Conservation (phyloP, 225 moss, liverwort and hornwort species). For the Climacium dendroides region DNA sequence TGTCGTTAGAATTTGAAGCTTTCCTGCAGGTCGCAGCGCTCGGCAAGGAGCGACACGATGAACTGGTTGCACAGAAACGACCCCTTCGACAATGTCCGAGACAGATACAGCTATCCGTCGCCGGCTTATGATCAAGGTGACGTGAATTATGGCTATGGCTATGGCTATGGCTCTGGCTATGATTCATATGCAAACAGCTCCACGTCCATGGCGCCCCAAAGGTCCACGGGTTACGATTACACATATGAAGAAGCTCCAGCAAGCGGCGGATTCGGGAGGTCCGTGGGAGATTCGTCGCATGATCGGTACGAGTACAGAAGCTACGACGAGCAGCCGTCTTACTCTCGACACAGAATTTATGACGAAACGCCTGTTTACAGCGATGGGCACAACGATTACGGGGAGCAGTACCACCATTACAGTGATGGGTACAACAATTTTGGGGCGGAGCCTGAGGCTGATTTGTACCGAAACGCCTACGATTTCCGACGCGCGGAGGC, state of each 20-base stretch:
- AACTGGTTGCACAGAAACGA: conserved; percentile 27
- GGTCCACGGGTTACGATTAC: neutral
- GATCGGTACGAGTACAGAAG: neutral
- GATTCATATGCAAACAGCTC: neutral
- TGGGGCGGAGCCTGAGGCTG: neutral
- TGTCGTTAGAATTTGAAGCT: neutral
- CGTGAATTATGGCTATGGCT: neutral
- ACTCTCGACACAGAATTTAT: neutral
- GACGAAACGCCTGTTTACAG: neutral
- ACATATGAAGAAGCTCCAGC: neutral
- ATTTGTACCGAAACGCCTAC: conserved; percentile 4
- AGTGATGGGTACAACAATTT: neutral
- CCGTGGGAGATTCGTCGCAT: neutral
- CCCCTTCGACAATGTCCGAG: conserved; percentile 11
- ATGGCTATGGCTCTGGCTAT: neutral
- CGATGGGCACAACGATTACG: neutral
- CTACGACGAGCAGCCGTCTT: neutral
- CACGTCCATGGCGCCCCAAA: neutral
- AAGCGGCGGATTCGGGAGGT: neutral
- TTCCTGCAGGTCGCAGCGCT: neutral
- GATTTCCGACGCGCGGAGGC: conserved; percentile 11
- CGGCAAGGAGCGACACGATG: neutral
- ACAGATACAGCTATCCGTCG: conserved; percentile 3
- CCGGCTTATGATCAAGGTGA: neutral
- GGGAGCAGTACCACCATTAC: neutral